Base-by-base conservation (phyloP, 352 stramenopile species). In the Globisporangium canariense region DNA sequence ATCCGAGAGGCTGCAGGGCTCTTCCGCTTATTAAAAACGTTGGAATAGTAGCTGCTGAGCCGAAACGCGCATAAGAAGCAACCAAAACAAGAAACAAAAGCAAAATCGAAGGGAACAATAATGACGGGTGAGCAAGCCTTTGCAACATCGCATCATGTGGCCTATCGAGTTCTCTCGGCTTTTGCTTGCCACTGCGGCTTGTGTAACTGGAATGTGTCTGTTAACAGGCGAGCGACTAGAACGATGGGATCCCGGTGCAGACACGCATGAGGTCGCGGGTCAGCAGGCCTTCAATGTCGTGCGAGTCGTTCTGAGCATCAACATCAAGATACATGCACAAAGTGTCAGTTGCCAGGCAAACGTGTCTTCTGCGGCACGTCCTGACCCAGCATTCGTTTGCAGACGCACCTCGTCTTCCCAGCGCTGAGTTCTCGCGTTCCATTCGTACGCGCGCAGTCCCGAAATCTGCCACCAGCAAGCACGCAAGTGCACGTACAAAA, bases 1-100 rank as follows among this genome's bases (percentile, higher is more conserved):
- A 99, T 99, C 73, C 87, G 95, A 57, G 97, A 99, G 77, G 97
- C 97, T 60, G 93, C 96, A 28, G 91, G 90, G 38, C 81, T 99
- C 43, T 99, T 99, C 67, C 95, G 97, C 71, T 85, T 99, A 75
- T 82, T 99, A 60, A 99, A 99, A 77, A 98, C 88, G 51, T 81
- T 98, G 66, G 89, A 98, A 86, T 97, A 78, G 83, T 52, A 61
- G 55, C 16, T 52, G 22, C 16, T 52, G 22, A 28, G 11, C 50
- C 50, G 60, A 34, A 55, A 65, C 51, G 59, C 74, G 62, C 58
- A 65, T 45, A 50, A 50, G 63, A 36, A 32, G 9, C 47, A 53
- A 36, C 7, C 47, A 34, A n/a, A 22, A 13, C 49, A 55, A 38
- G 22, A 20, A 58, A 65, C 70, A 55, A 65, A 36, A 28, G 66